Base-by-base conservation (phyloP, 805 yeast genomes). In the Spencermartinsiella europaea region DNA sequence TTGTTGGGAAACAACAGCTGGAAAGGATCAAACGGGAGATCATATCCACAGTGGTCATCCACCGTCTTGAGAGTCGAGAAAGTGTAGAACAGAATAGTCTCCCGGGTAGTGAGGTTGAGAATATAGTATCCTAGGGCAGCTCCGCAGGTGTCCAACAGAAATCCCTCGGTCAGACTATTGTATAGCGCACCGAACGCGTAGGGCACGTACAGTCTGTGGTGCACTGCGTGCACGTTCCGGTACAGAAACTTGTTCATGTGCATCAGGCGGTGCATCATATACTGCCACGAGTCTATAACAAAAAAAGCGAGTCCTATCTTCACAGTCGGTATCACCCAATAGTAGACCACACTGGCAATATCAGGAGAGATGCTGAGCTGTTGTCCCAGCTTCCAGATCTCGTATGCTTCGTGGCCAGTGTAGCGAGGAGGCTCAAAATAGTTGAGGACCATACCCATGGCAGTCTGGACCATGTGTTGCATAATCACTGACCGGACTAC, bases 11-110 rank as follows among this genome's bases (percentile, higher is more conserved):
- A 93, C 19, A 91, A 47, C 37, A 80, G 62, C 72, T 93, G 99
- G 74, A 93, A 85, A 19, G 90, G 80, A 66, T 93, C 99, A 64
- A 72, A 85, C 14, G 98, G 98, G 46, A 93, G 72, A 22, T 90
- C 80, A 66, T 91, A 93, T n/a, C 99, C 99, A 66, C 98, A 93
- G 68, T 93, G 99, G 65, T 93, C 99, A 64, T 93, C 98, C 42
- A 93, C 96, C 1, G 99, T 93, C 67, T 93, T 93, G 77, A 93
- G 67, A 1, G 99, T 93, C 14, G 96, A 86, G 64, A 93, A 87
- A 1, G 91, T 80, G 67, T 74, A 93, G 46, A 93, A 69, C 10
- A 84, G 54, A 19, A 85, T 69, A 43, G 83, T 71, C 67, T 93
- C 98, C 48, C 96, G 79, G 40, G 88, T 85, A 2, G 85, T 69